Evolutionary conservation across 139 green algal genomes (phyloP), one percentile per base, ranked within the genome.

Genomic region (Auxenochlorella pyrenoidosa): DNA sequence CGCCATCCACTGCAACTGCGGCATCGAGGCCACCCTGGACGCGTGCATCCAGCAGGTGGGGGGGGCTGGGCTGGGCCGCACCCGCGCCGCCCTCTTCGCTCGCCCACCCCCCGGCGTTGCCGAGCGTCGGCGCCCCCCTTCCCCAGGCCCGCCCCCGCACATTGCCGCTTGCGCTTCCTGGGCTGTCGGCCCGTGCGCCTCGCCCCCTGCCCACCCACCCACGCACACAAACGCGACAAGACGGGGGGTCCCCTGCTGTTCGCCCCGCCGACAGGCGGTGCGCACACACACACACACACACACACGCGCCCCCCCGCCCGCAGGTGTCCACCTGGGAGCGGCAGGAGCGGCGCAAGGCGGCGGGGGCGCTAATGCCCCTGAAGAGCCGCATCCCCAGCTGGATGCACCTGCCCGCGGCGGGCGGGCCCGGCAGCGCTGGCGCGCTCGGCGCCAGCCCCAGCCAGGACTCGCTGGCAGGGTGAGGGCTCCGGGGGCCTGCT

Each of bases 1-100:
- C 19, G 96, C 95, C 54, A 98, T 99, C 84, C 93, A 98, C 92
- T 94, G 91, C 89, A 98, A 98, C 90, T 98, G 96, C 90, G 94
- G 92, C 58, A 96, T 98, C 36, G 96, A 99, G 94, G 91, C 93
- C 30, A 96, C 93, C 24, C 90, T 99, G 79, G 96, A 98, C 91
- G 91, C 90, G 44, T 98, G 95, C 90, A 88, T 99, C 83, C 89
- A 89, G 38, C 47, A 91, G 73, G 85, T 97, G 28, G 34, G 76
- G 21, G 43, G n/a, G 12, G 47, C 44, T n/a, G n/a, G 15, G 44
- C 28, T 82, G 75, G 34, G 71, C 8, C 5, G 41, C 3, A 41
- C 2, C 15, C 4, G 24, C 40, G 40, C n/a, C n/a, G n/a, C n/a
- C n/a, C n/a, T n/a, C n/a, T n/a, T n/a, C n/a, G n/a, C n/a, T n/a